Conservation (phyloP, 352 stramenopile genomes). For the Elongisporangium senticosum region DNA sequence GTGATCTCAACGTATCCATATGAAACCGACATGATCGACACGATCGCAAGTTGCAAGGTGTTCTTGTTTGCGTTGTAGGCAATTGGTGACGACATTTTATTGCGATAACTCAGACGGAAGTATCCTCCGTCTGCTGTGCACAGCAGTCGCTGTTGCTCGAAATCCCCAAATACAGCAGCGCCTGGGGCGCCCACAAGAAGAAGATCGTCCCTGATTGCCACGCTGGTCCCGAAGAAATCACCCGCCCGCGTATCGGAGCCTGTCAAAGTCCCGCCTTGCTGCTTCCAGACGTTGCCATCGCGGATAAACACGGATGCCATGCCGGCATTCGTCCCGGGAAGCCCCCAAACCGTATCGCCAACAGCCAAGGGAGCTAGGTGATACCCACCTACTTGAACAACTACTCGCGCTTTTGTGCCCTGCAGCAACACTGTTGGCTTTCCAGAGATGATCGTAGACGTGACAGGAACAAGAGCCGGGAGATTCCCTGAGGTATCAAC, state of each 20-base stretch:
- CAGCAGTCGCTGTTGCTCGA: constrained; percentile 62
- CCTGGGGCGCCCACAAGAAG: constrained; percentile 60
- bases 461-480: constrained; percentile 53
- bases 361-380: constrained; percentile 18
- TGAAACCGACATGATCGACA: constrained; percentile 48
- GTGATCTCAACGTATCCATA: constrained; percentile 46
- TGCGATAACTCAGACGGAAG: constrained; percentile 57
- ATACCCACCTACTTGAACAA: constrained; percentile 51
- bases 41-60: constrained; percentile 44
- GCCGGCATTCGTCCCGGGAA: constrained; percentile 51
- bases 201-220: constrained; percentile 46
- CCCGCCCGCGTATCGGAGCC: constrained; percentile 51
- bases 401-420: constrained; percentile 51
- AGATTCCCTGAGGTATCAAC: constrained; percentile 62
- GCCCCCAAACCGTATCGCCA: constrained; percentile 39
- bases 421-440: constrained; percentile 28
- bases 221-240: constrained; percentile 71
- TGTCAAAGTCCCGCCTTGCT: constrained; percentile 51
- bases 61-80: constrained; percentile 49
- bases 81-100: constrained; percentile 45
- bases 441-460: constrained; percentile 12
- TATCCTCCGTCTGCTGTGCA: constrained; percentile 73
- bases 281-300: constrained; percentile 66
- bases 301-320: constrained; percentile 64
- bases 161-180: constrained; percentile 64